These are phyloP conservation scores for Colletotrichum salicis DNA, from an alignment of 2,329 filamentous ascomycete genomes.

Conservation along the genomic window DNA sequence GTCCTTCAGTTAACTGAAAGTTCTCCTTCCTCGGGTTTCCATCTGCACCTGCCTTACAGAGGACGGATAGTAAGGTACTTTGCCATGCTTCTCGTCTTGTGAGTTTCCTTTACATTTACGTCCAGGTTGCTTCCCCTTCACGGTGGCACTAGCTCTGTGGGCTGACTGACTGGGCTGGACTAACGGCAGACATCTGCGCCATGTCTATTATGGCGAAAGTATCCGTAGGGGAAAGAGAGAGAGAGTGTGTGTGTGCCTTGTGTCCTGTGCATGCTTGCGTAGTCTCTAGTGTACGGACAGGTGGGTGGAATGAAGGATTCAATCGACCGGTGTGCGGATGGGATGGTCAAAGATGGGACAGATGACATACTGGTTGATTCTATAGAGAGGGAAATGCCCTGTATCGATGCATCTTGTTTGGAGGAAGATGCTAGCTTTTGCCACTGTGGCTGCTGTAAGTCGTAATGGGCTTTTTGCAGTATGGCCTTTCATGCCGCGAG, in stretches of 20 bases:
- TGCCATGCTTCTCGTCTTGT: not conserved
- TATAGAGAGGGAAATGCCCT: constrained; percentile 11
- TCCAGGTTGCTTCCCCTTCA: not conserved
- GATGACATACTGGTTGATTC: constrained; percentile 6
- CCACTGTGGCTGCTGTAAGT: not conserved
- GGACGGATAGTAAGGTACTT: too few relatives aligned
- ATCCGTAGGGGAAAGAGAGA: not conserved
- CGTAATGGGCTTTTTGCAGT: not conserved
- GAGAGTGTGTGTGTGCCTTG: constrained; percentile 1
- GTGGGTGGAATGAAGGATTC: constrained; percentile 12
- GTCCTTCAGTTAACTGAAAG: not conserved
- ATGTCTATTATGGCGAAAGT: not conserved
- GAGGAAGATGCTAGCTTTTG: not conserved
- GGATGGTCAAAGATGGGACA: constrained; percentile 34
- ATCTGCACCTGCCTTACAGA: not conserved
- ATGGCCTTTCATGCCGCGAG: not conserved
- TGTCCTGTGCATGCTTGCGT: not conserved
- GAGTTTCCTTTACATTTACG: not conserved
- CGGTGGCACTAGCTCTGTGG: not conserved
- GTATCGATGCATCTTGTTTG: not conserved
- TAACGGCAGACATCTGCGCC: not conserved
- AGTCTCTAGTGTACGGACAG: not conserved
- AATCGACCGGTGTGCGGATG: constrained; percentile 17
- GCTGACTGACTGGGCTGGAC: not conserved
- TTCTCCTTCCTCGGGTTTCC: not conserved